A percentile compares a stretch with the other conserved stretches of the same genome.
These are phyloP conservation scores for Aspergillus ochraceoroseus DNA, from an alignment of 2,329 filamentous ascomycete genomes.

Conservation along the genomic window DNA sequence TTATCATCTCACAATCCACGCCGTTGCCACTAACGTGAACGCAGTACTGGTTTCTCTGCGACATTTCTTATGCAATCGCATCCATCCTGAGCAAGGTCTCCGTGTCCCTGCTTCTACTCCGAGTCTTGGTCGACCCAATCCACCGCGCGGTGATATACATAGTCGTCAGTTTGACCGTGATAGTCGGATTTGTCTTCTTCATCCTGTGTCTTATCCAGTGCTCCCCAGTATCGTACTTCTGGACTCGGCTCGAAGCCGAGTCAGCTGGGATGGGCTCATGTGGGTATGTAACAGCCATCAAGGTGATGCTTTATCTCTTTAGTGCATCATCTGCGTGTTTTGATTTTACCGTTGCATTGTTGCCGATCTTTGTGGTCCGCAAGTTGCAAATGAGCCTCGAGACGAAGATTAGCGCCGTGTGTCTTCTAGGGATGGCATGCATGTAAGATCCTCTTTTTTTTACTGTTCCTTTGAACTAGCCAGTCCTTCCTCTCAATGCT, in stretches of 20 bases:
- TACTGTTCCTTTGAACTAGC: neutral
- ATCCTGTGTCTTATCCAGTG: conserved; percentile 49
- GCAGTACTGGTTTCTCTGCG: conserved; percentile 48
- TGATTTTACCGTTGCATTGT: conserved; percentile 19
- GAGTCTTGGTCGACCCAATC: conserved; percentile 41
- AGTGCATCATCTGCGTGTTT: conserved; percentile 17
- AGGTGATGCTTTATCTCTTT: conserved; percentile 20
- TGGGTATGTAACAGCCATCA: conserved; percentile 12
- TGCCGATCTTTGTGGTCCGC: conserved; percentile 21
- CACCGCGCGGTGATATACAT: conserved; percentile 45
- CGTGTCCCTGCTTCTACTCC: conserved; percentile 48
- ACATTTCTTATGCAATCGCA: conserved; percentile 46
- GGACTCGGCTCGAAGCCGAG: conserved; percentile 30
- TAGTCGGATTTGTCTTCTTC: conserved; percentile 44
- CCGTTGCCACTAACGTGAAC: no score
- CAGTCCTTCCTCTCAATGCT: no score
- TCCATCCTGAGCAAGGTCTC: conserved; percentile 46
- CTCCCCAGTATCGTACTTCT: conserved; percentile 46
- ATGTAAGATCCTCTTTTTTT: conserved; percentile 14
- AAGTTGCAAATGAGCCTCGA: conserved; percentile 21
- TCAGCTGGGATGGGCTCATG: conserved; percentile 12
- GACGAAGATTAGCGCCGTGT: conserved; percentile 18
- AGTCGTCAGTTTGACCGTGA: conserved; percentile 39
- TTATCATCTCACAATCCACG: no score
- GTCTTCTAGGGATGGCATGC: conserved; percentile 22